Evolutionary conservation across 768 basidiomycete genomes (phyloP).

Genomic region (Boletus rubropictus): DNA sequence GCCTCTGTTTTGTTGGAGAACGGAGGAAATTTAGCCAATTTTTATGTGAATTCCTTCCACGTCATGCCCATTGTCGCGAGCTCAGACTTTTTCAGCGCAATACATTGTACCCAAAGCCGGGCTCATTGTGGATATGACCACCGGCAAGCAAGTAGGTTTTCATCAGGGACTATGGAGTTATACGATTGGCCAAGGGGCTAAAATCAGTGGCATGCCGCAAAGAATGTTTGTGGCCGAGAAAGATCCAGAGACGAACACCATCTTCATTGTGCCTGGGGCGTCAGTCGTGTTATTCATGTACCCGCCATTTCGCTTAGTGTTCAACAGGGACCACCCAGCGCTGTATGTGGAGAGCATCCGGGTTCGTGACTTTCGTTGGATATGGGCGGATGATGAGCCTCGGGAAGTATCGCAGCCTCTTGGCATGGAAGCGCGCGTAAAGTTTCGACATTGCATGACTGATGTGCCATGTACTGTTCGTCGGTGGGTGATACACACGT

Average conservation of each 20-base stretch:
- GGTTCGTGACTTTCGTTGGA: constrained; percentile 64
- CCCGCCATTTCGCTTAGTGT: background rate
- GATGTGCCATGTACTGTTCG: constrained; percentile 48
- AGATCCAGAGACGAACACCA: constrained; percentile 51
- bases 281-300: constrained; percentile 29
- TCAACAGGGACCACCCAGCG: constrained; percentile 51
- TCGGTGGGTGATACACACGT: constrained; percentile 33
- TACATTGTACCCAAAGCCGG: constrained; percentile 73
- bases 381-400: constrained; percentile 62
- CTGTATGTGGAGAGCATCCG: constrained; percentile 40
- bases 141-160: constrained; percentile 47
- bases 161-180: constrained; percentile 81
- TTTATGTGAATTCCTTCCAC: constrained; percentile 44
- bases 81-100: constrained; percentile 44
- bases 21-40: constrained; percentile 67
- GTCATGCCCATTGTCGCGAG: background rate
- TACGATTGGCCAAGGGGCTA: constrained; percentile 80
- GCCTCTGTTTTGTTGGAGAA: constrained; percentile 91
- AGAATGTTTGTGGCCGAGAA: constrained; percentile 74
- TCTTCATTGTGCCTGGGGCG: constrained; percentile 76
- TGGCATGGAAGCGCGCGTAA: constrained; percentile 48
- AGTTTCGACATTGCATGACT: constrained; percentile 68
- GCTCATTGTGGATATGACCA: constrained; percentile 52
- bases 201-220: constrained; percentile 52
- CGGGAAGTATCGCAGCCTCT: constrained; percentile 32